phyloP scores from a whole-genome alignment of 306 rosid species.

The Trichosanthes cucumerina region DNA sequence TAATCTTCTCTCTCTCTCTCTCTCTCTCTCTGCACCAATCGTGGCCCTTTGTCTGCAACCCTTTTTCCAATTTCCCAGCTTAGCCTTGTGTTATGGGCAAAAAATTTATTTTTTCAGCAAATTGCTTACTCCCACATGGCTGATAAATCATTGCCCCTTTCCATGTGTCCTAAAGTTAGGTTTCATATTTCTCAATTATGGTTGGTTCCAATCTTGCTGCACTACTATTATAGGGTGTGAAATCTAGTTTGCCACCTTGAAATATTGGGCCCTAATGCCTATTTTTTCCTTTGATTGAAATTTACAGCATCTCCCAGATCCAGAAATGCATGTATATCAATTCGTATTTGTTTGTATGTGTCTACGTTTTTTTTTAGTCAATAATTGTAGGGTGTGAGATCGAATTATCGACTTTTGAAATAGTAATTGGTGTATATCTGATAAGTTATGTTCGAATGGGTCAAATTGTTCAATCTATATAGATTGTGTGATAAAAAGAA shows the following conservation, averaged over 20 bases:
- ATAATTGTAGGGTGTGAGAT: too few relatives aligned
- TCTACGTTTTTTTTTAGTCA: background rate
- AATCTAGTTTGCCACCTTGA: background rate
- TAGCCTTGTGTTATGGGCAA: conserved; percentile 11
- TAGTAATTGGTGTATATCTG: too few relatives aligned
- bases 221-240: background rate
- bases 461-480: background rate
- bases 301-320: background rate
- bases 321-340: background rate
- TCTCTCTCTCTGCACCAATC: conserved; percentile 4
- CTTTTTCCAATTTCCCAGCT: conserved; percentile 1
- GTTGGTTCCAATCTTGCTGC: background rate
- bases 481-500: background rate
- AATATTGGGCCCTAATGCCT: background rate
- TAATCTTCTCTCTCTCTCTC: background rate
- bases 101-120: background rate
- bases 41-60: conserved; percentile 3
- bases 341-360: background rate
- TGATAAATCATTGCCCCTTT: background rate
- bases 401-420: too few relatives aligned
- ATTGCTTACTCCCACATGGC: background rate
- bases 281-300: background rate
- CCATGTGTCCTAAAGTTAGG: conserved; percentile 1
- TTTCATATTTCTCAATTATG: background rate
- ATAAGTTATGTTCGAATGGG: too few relatives aligned